Base-by-base conservation (phyloP, 345 rosid genomes). In the Eucalyptus brandiana region DNA sequence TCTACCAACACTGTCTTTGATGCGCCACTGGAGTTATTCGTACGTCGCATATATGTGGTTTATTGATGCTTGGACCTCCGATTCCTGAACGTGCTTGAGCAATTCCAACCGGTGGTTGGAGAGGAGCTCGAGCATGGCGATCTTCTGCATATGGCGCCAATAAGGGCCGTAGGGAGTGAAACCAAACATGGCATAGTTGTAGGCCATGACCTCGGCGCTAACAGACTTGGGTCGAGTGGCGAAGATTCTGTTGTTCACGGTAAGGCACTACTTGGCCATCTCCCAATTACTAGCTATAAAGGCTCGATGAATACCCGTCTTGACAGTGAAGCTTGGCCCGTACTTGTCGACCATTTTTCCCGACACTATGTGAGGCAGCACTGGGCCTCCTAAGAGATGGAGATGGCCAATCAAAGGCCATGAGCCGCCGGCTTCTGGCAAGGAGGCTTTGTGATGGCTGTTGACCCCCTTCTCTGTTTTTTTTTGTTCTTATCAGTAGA, bases 321-420 rank as follows among this genome's bases (percentile, higher is more conserved):
- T 76, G 89, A 93, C 60, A 37, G 91, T 90, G 89, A 93, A 93
- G 37, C 90, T 91, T 8, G 91, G 89, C 19, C 94, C 93, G 56
- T 67, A 53, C 21, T 89, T 90, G 89, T 92, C 92, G 3, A 91
- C 93, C 94, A 93, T 86, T 34, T 90, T 18, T 10, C 89, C 93
- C 48, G 91, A 62, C 8, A 83, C 89, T 28, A 87, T 49, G n/a
- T 92, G 93, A 4, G 92, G 56, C 3, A 92, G 93, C 62, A 54
- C 58, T 9, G 87, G 65, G n/a, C 93, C 92, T 54, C 87, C 89
- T 7, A 92, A 47, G 90, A 89, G 88, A 50, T 53, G 81, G 54
- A 89, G 86, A 50, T 89, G 90, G n/a, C 90, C 88, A 8, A 89
- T 44, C n/a, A 89, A 5, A 28, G 88, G 88, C 88, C 90, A 86